Evolutionary conservation across 805 yeast species (phyloP).

Genomic region (Suhomyces canberraensis): DNA sequence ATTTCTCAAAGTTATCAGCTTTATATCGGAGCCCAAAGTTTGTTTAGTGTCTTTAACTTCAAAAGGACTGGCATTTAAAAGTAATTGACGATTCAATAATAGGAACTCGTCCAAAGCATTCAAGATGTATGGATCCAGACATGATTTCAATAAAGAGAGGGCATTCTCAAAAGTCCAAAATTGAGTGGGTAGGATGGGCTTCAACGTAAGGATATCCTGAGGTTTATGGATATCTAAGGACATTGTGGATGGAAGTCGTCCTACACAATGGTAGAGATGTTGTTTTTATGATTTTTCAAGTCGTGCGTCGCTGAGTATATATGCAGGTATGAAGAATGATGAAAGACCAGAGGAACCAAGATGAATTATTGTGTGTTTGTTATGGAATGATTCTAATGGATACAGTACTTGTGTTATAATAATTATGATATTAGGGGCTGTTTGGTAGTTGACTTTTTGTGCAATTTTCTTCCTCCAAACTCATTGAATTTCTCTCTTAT

Average conservation of each 20-base stretch:
- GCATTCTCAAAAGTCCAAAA: slow-evolving; percentile 42
- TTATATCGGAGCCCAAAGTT: slow-evolving; percentile 9
- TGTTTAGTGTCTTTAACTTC: slow-evolving; percentile 1
- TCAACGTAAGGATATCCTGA: slow-evolving; percentile 16
- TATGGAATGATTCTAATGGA: no score
- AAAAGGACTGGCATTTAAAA: slow-evolving; percentile 34
- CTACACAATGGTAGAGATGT: not conserved
- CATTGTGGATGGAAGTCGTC: not conserved
- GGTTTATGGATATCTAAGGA: slow-evolving; percentile 2
- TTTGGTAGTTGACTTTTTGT: no score
- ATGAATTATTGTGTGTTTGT: no score
- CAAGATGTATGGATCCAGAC: slow-evolving; percentile 27
- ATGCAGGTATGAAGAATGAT: no score
- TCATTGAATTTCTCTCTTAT: no score
- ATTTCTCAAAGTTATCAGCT: slow-evolving; percentile 40
- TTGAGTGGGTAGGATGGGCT: slow-evolving; percentile 33
- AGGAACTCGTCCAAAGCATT: slow-evolving; percentile 42
- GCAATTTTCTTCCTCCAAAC: no score
- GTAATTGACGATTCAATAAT: slow-evolving; percentile 26
- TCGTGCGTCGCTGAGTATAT: no score
- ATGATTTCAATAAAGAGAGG: slow-evolving; percentile 26
- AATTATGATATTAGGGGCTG: no score
- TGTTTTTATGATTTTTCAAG: not conserved
- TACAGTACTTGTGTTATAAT: no score
- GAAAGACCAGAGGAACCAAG: no score